Evolutionary conservation across 208 protist species (phyloP).

Genomic region (Acanthamoeba castellanii): DNA sequence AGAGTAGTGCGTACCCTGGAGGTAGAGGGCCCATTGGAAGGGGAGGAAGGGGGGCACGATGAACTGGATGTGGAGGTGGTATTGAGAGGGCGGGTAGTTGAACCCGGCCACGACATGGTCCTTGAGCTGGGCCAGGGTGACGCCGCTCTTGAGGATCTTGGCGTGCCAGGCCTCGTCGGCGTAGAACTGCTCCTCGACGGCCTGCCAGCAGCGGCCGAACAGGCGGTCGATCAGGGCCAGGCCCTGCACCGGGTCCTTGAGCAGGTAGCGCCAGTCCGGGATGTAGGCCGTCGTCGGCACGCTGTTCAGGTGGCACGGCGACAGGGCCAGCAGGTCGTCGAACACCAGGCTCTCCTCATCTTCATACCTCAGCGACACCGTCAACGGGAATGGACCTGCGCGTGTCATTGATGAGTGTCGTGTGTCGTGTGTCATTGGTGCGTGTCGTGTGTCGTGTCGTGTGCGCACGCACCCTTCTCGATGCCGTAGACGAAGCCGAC

Average conservation of each 20-base stretch:
- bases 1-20: conserved; percentile 21
- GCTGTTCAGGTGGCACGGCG: conserved; percentile 87
- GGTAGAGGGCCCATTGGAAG: conserved; percentile 89
- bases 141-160: conserved; percentile 53
- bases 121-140: neutral
- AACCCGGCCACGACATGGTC: conserved; percentile 85
- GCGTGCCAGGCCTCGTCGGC: conserved; percentile 58
- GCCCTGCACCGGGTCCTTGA: conserved; percentile 81
- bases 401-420: neutral
- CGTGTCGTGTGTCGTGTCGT: neutral
- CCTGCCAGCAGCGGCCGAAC: conserved; percentile 49
- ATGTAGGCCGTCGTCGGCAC: conserved; percentile 85
- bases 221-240: conserved; percentile 42
- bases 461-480: conserved; percentile 77
- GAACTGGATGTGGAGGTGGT: conserved; percentile 92
- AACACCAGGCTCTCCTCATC: conserved; percentile 84
- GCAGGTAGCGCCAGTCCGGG: conserved; percentile 88
- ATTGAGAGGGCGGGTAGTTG: conserved; percentile 92
- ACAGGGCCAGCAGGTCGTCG: conserved; percentile 89
- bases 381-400: conserved; percentile 79
- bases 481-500: conserved; percentile 88
- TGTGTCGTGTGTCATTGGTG: no score
- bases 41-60: conserved; percentile 89
- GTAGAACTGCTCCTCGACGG: conserved; percentile 73
- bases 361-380: conserved; percentile 85